Evolutionary conservation across 2,329 filamentous ascomycete species (phyloP), one percentile per base, ranked within the genome.

Genomic region (Fusarium decemcellulare): DNA sequence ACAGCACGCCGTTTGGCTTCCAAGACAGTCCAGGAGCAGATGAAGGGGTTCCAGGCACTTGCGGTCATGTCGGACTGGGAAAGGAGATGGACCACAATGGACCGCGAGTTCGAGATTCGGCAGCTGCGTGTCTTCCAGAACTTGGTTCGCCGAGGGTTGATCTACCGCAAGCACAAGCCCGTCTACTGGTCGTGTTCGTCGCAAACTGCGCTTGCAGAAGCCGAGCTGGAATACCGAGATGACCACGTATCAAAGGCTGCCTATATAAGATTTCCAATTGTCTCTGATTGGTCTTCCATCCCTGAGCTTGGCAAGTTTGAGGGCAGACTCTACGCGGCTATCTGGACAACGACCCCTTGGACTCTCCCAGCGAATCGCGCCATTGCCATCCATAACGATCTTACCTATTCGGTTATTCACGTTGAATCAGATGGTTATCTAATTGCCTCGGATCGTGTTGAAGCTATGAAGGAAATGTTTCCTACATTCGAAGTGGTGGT

Each of bases 271-370:
- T 97, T 97, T 74, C 92, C 91, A 1, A 84, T 98, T 30, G 78
- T 89, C 12, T 78, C 77, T 8, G 77, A 79, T 53, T 75, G 71
- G 68, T 72, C 64, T 10, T 67, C 68, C 6, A 70, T 81, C 3
- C 74, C 80, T 0, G 78, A 77, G 11, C 73, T 87, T 52, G 71
- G 77, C 27, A 65, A 69, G 5, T 77, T 87, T 23, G 70, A 80
- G 7, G 84, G 85, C 5, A 81, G 84, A 6, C 76, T 98, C 11
- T 92, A 87, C 77, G 93, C 92, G n/a, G 87, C 96, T n/a, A 93
- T 98, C 54, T 99, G 96, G 96, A 99, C 96, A 2, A 99, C 96
- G 0, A 99, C 96, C 1, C 96, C 96, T 0, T 99, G 96, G 96
- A 99, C 96, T 0, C 84, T 99, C 6, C 95, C 96, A 1, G 95